Evolutionary conservation across 2,329 filamentous ascomycete genomes (phyloP).

Genomic region (Didymellaceae sp.): DNA sequence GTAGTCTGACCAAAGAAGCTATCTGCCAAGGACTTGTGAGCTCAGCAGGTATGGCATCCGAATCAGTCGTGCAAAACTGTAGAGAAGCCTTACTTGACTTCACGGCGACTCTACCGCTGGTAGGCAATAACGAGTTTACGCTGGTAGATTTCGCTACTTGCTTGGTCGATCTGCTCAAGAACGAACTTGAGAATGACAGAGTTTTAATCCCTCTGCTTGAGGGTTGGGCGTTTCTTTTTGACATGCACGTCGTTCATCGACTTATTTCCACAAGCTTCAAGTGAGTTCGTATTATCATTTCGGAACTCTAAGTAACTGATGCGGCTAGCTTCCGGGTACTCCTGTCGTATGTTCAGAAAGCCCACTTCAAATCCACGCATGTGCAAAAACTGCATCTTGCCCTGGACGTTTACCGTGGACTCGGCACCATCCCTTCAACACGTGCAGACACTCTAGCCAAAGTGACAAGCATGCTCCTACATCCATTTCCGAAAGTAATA

Average conservation of each 20-base stretch:
- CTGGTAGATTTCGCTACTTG: conserved; percentile 35
- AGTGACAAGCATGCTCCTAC: conserved; percentile 74
- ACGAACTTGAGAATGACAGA: conserved; percentile 64
- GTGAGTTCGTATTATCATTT: conserved; percentile 42
- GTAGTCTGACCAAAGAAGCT: conserved; percentile 35
- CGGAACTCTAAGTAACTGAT: not conserved
- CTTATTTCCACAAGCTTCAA: conserved; percentile 59
- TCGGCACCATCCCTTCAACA: conserved; percentile 63
- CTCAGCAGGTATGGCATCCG: conserved; percentile 78
- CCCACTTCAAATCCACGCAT: conserved; percentile 82
- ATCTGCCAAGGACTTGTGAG: conserved; percentile 73
- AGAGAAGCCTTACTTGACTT: conserved; percentile 66
- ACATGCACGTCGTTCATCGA: conserved; percentile 53
- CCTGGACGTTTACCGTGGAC: conserved; percentile 76
- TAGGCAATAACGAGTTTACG: conserved; percentile 22
- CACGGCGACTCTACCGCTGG: conserved; percentile 37
- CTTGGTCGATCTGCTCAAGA: conserved; percentile 39
- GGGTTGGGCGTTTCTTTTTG: conserved; percentile 72
- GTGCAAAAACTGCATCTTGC: conserved; percentile 82
- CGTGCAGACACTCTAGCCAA: conserved; percentile 68
- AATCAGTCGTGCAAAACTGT: conserved; percentile 73
- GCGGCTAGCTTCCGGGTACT: conserved; percentile 61
- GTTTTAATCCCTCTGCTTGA: conserved; percentile 78
- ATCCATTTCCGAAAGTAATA: conserved; percentile 78
- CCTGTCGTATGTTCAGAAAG: conserved; percentile 75